Conservation (phyloP, 495 filamentous ascomycete genomes). For the Aspergillus sclerotioniger region DNA sequence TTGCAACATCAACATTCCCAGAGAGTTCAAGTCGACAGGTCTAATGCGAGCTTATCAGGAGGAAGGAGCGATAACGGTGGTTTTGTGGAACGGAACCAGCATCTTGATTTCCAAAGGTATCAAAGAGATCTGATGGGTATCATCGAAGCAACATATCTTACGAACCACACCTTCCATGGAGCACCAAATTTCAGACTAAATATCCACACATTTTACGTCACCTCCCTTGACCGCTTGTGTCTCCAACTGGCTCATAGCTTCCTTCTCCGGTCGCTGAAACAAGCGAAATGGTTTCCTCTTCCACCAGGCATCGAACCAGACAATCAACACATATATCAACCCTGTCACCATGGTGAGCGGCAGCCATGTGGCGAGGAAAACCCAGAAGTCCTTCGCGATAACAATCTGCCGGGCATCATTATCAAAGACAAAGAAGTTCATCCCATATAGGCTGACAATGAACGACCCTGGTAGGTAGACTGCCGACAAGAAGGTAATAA, state of each 20-base stretch:
- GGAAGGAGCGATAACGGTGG: background rate
- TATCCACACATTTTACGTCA: background rate
- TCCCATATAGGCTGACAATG: background rate
- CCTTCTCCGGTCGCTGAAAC: background rate
- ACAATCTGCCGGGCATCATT: background rate
- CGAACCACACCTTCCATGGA: background rate
- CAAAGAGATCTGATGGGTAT: background rate
- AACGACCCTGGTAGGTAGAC: background rate
- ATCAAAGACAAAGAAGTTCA: background rate
- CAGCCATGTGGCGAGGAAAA: background rate
- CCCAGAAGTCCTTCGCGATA: background rate
- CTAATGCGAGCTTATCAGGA: background rate
- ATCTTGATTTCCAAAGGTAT: background rate
- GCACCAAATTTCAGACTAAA: background rate
- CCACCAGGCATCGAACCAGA: background rate
- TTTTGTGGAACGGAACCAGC: background rate
- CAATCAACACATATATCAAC: background rate
- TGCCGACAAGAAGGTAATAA: background rate
- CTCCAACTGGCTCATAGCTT: background rate
- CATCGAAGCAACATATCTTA: background rate
- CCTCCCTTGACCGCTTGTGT: background rate
- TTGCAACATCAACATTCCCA: background rate
- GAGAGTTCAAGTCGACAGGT: background rate
- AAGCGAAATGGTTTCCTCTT: background rate
- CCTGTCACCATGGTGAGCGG: background rate